phyloP scores from a whole-genome alignment of 2,329 filamentous ascomycete genomes.

The Herpotrichia juniperi region DNA sequence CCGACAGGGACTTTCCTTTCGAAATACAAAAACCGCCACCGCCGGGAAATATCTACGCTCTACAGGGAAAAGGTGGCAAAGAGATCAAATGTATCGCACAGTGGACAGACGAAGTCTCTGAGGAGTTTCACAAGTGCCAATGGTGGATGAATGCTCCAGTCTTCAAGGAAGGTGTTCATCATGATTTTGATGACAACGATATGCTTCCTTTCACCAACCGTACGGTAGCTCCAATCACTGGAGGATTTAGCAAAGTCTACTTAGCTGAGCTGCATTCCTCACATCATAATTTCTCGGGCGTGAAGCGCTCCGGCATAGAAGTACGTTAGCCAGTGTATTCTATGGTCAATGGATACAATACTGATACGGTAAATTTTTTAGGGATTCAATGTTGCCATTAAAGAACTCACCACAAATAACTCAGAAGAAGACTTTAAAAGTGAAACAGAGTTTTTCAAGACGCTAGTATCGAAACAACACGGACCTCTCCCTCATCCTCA shows the following conservation, averaged over 20 bases:
- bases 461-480: not conserved
- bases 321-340: not conserved
- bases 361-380: not conserved
- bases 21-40: not conserved
- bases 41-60: not conserved
- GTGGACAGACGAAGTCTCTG: not conserved
- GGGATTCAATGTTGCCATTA: conserved; percentile 8
- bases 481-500: conserved; percentile 19
- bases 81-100: not conserved
- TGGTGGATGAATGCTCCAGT: conserved; percentile 1
- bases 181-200: not conserved
- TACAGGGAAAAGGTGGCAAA: not conserved
- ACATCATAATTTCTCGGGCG: conserved; percentile 9
- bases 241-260: conserved; percentile 12
- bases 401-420: conserved; percentile 2
- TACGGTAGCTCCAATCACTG: not conserved
- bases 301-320: not conserved
- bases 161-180: not conserved
- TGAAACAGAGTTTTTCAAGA: not conserved
- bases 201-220: not conserved
- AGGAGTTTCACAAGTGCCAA: not conserved
- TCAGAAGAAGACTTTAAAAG: conserved; percentile 5
- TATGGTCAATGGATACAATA: not conserved
- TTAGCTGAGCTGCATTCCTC: not conserved
- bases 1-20: not conserved